A percentile compares a stretch with the other conserved stretches of the same genome.
Conservation (phyloP, 805 yeast species). For the Kodamaea hsintzibuensis region DNA sequence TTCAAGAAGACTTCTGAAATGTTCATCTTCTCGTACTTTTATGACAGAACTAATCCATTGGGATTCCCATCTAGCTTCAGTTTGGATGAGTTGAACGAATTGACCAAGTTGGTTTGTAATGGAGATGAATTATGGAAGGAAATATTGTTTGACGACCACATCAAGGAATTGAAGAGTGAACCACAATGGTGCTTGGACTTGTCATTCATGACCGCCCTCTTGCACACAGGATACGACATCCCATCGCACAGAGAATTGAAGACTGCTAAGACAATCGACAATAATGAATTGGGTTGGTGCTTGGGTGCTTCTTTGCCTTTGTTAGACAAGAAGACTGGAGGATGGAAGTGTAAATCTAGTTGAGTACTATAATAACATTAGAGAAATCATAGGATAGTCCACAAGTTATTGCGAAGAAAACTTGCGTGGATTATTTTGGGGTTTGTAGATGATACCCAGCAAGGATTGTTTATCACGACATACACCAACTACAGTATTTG, state of each 20-base stretch:
- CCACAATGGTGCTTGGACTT: slow-evolving; percentile 96
- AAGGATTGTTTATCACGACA: too few species aligned
- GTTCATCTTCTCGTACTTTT: slow-evolving; percentile 91
- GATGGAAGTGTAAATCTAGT: slow-evolving; percentile 66
- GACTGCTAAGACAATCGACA: slow-evolving; percentile 86
- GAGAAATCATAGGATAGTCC: neutral
- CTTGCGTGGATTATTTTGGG: too few species aligned
- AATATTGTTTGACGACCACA: slow-evolving; percentile 64
- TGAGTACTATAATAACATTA: slow-evolving; percentile 15
- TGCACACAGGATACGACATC: slow-evolving; percentile 96
- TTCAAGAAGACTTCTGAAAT: slow-evolving; percentile 75
- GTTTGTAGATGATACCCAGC: too few species aligned
- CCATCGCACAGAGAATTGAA: slow-evolving; percentile 86
- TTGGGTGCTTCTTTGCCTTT: slow-evolving; percentile 95
- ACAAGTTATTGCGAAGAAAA: neutral
- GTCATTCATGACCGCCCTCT: slow-evolving; percentile 82
- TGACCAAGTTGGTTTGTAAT: slow-evolving; percentile 81
- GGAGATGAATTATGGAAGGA: slow-evolving; percentile 79
- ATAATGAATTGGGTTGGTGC: slow-evolving; percentile 98
- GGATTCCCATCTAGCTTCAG: slow-evolving; percentile 94
- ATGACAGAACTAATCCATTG: slow-evolving; percentile 89
- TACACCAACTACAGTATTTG: too few species aligned
- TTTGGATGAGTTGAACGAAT: slow-evolving; percentile 75
- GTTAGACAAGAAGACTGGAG: slow-evolving; percentile 57
- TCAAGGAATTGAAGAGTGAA: slow-evolving; percentile 66